Base-by-base conservation (phyloP, 1,139 yeast species). In the Yamadazyma triangularis region DNA sequence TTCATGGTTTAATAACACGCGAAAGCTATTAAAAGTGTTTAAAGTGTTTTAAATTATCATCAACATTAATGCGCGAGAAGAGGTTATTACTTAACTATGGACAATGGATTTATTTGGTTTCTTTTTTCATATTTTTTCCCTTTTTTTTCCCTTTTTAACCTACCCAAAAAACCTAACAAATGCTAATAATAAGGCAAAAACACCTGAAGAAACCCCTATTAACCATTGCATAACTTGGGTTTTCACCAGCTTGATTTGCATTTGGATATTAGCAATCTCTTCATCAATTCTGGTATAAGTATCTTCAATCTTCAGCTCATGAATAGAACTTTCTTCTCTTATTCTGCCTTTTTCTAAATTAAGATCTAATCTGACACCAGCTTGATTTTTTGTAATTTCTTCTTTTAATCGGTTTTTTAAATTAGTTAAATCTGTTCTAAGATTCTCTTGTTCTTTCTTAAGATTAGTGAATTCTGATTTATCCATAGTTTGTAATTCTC, bases 201-300 rank as follows among this genome's bases (percentile, higher is more conserved):
- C 85, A 83, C 97, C 98, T 1, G 97, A 88, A 50, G 95, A 85
- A 15, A 91, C 96, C 69, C 97, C 97, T 48, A 91, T 87, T 44
- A 91, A 72, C 97, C 97, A 91, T 58, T 91, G 98, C 79, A 87
- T 78, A 30, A 91, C 96, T 55, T 91, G 96, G 2, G 96, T 86
- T 60, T 91, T 89, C 23, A 91, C 95, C 26, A 86, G 79, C 50
- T 89, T 95, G 42, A 91, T 88, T 57, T 89, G 96, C 70, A 89
- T 85, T 56, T 85, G 89, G 76, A 91, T 86, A 53, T 91, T 89
- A 28, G 93, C 84, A 23, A 91, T 83, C 50, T 91, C 98, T 56
- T 91, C 95, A 53, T 91, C 97, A 37, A 91, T 89, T 44, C 96
- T 70, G 4, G 96, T 87, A 48, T 88, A 93, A 1, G 96, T 88